Conservation (phyloP, 140 eudicot species). For the Oenanthe javanica region DNA sequence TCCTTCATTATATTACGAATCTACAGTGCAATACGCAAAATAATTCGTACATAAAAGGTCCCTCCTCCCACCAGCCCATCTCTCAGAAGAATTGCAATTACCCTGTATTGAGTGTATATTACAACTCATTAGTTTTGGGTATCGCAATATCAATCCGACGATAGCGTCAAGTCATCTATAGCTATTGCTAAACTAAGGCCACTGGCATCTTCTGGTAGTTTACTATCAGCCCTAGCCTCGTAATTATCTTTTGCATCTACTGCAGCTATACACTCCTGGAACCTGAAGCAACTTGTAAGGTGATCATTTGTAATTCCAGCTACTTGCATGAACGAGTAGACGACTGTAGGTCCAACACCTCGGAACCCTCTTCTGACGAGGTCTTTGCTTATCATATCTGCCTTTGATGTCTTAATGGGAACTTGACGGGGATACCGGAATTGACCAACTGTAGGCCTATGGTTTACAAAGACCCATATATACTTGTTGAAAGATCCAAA, state of each 20-base stretch:
- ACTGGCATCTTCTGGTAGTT: slow-evolving; percentile 22
- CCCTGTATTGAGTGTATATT: slow-evolving; percentile 8
- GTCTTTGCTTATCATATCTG: slow-evolving; percentile 59
- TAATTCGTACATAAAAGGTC: slow-evolving; percentile 20
- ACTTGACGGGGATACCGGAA: slow-evolving; percentile 77
- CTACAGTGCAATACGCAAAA: slow-evolving; percentile 21
- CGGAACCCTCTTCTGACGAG: slow-evolving; percentile 78
- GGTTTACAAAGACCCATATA: slow-evolving; percentile 82
- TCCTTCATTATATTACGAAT: slow-evolving; percentile 12
- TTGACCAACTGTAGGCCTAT: slow-evolving; percentile 48
- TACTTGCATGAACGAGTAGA: slow-evolving; percentile 54
- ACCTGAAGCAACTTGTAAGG: slow-evolving; percentile 60
- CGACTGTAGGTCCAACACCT: slow-evolving; percentile 85
- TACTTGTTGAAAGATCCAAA: slow-evolving; percentile 87
- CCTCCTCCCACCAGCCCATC: neutral
- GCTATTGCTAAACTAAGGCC: slow-evolving; percentile 41
- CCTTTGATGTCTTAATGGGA: slow-evolving; percentile 51
- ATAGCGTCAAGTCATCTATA: slow-evolving; percentile 55
- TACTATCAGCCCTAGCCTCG: slow-evolving; percentile 16
- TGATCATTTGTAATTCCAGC: slow-evolving; percentile 57
- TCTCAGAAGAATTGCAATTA: slow-evolving; percentile 7
- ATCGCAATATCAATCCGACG: slow-evolving; percentile 32
- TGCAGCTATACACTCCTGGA: slow-evolving; percentile 52
- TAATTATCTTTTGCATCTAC: slow-evolving; percentile 26
- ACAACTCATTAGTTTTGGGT: slow-evolving; percentile 4